Evolutionary conservation across 31 red algal genomes (phyloP), one percentile per base, ranked within the genome.

Genomic region (Endocladia muricata): DNA sequence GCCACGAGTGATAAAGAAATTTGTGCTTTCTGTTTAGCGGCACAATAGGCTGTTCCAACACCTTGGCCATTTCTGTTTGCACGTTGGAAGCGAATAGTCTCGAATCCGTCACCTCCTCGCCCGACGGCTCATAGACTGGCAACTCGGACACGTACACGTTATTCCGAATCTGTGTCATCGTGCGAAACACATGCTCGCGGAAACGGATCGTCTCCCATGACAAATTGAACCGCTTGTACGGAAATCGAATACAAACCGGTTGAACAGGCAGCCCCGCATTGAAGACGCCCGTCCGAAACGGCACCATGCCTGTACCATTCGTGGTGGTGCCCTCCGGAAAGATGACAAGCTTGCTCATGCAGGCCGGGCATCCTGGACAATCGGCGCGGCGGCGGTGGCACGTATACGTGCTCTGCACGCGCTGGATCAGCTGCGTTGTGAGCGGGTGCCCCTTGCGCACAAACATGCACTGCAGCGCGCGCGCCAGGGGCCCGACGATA

Each of bases 321-420:
- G 78, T 65, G 1, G 94, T 96, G 15, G 94, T 96, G 7, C 88
- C 94, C 63, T 96, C 94, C 7, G 94, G 94, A 65, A 96, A 96
- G 29, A 96, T 91, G 29, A 87, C 71, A 15, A 96, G 72, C 65
- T 83, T 79, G 54, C 73, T 88, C 82, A 81, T 76, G 37, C 79
- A 91, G 17, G 83, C 61, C 13, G 76, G 37, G 30, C 85, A 88
- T n/a, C 79, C 78, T 3, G 63, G 59, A 54, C 88, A 91, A 8
- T 52, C 68, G 19, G 47, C 37, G 44, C 88, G 71, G 41, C 71
- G 66, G 21, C 38, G 40, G 55, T 91, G 88, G 55, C 88, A 91
- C 30, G 47, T 64, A 55, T 91, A 83, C 11, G 88, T 91, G 2
- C 79, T 47, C 28, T 70, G 71, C 30, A 91, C 64, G 23, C 88